Percentiles rank a stretch among this genome's conserved stretches.
phyloP scores from a whole-genome alignment of 805 yeast genomes.

The Wickerhamiella australiensis region DNA sequence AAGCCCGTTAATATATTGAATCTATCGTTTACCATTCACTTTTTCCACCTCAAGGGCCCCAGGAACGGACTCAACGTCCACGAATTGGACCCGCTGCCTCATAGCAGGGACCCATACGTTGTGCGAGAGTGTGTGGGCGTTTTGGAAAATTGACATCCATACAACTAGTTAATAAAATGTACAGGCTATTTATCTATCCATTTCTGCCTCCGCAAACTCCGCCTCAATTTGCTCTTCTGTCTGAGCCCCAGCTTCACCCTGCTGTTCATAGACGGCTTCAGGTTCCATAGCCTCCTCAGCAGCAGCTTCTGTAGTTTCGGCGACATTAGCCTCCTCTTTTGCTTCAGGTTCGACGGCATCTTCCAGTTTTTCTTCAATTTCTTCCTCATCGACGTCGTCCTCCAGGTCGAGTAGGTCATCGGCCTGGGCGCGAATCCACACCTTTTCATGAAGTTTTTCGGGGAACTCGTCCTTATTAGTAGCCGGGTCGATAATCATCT shows the following conservation, averaged over 20 bases:
- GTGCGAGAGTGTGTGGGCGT: too few relatives aligned
- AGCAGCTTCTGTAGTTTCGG: slow-evolving; percentile 14
- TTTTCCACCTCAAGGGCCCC: too few relatives aligned
- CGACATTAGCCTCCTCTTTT: slow-evolving; percentile 7
- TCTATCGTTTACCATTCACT: too few relatives aligned
- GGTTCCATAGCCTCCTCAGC: slow-evolving; percentile 15
- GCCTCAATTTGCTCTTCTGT: neutral
- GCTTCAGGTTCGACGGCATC: slow-evolving; percentile 13
- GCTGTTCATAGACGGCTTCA: neutral
- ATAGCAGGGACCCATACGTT: too few relatives aligned
- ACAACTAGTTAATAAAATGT: neutral
- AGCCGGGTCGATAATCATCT: slow-evolving; percentile 42
- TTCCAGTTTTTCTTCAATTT: slow-evolving; percentile 15
- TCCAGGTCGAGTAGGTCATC: slow-evolving; percentile 35
- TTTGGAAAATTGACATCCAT: too few relatives aligned
- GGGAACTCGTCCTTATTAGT: slow-evolving; percentile 31
- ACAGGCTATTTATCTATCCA: slow-evolving; percentile 7
- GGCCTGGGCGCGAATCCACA: slow-evolving; percentile 14
- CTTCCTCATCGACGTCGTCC: slow-evolving; percentile 14
- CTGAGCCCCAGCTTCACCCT: neutral
- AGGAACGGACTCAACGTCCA: too few relatives aligned
- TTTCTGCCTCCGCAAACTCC: slow-evolving; percentile 1
- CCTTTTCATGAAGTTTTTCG: slow-evolving; percentile 20
- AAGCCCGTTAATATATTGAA: too few relatives aligned
- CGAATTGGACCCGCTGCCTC: too few relatives aligned